Base-by-base conservation (phyloP, 176 grass and related monocot species). In the Oryza glaberrima region DNA sequence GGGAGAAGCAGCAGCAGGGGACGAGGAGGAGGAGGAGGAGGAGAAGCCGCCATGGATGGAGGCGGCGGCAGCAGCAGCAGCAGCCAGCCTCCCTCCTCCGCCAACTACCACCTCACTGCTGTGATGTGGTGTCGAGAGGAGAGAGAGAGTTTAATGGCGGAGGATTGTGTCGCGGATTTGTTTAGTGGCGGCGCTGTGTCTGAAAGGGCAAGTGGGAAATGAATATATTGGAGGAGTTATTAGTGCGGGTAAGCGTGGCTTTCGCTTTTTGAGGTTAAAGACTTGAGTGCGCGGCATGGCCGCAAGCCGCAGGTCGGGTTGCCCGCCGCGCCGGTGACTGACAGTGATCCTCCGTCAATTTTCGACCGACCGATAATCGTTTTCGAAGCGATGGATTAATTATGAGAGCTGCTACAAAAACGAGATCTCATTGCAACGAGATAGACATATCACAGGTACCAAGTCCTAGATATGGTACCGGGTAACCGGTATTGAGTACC, bases 21-120 rank as follows among this genome's bases (percentile, higher is more conserved):
- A 58, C 43, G 76, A 30, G 26, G 26, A 26, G 26, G 26, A 4
- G 32, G 26, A 4, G 32, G 32, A 36, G 36, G 76, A 60, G 51
- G 60, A 35, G 80, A 67, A 47, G 65, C 3, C 54, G 75, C 75
- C 87, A 63, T 87, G 78, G 90, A 63, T 87, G 78, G 90, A 76
- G 44, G 46, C 72, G 49, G 64, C 58, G 11, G 16, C 49, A 56
- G 52, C 75, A 44, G 28, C 28, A 28, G 28, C 28, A 28, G 28
- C 28, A 28, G 28, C 28, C 28, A 28, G 52, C 65, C 26, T 44
- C 15, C 15, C 22, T 28, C 54, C 77, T n/a, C 38, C 67, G 58
- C 86, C 86, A 73, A 72, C 88, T 19, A 83, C 87, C 76, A 83
- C 87, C 76, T 44, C 83, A 73, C 46, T 73, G 54, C 3, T 20